Evolutionary conservation across 1,139 yeast genomes (phyloP).

Genomic region (Protomyces pachydermus): DNA sequence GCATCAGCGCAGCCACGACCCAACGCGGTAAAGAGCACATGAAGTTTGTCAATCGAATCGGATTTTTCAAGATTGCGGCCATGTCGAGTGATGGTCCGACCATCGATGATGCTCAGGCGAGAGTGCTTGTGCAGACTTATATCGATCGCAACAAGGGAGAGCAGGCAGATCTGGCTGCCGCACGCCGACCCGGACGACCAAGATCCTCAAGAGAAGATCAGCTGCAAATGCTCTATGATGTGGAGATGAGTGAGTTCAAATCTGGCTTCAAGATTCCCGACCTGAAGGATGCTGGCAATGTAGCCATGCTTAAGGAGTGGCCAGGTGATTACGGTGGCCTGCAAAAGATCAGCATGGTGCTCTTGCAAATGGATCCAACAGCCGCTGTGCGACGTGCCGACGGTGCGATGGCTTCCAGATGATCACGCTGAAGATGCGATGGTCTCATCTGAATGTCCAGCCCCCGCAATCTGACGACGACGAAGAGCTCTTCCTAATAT

Average conservation of each 20-base stretch:
- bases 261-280: conserved; percentile 25
- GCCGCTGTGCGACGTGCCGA: no score
- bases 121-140: conserved; percentile 12
- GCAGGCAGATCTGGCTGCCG: conserved; percentile 5
- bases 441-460: no score
- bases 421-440: no score
- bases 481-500: no score
- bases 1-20: conserved; percentile 15
- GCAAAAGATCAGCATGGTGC: conserved; percentile 6
- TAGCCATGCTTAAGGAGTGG: conserved; percentile 18
- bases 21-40: conserved; percentile 18
- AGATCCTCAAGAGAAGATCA: conserved; percentile 13
- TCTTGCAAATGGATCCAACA: not conserved
- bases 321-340: conserved; percentile 21
- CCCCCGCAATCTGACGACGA: no score
- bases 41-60: conserved; percentile 21
- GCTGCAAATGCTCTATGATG: conserved; percentile 9
- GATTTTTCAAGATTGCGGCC: conserved; percentile 23
- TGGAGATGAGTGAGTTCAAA: conserved; percentile 14
- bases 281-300: conserved; percentile 11
- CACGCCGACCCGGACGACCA: conserved; percentile 18
- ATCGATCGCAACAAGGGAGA: conserved; percentile 19
- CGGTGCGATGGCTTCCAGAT: no score
- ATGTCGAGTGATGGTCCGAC: conserved; percentile 10
- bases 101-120: conserved; percentile 5